Conservation (phyloP, 306 rosid genomes). For the Phaseolus lunatus region DNA sequence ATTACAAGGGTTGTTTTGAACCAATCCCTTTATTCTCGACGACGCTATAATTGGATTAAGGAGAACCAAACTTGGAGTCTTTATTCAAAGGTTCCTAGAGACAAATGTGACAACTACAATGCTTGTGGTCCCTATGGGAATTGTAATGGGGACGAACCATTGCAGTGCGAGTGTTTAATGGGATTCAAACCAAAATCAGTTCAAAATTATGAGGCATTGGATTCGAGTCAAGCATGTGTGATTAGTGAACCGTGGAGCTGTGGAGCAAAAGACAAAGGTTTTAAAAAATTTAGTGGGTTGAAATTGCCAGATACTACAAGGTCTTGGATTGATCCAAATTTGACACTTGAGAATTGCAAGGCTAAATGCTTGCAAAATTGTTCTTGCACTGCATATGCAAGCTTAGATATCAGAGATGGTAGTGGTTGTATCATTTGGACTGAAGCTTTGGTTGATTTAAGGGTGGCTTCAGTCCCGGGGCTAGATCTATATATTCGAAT, state of each 20-base stretch:
- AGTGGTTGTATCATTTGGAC: conserved; percentile 54
- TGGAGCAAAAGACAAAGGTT: conserved; percentile 32
- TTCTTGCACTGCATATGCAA: conserved; percentile 59
- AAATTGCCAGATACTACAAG: conserved; percentile 49
- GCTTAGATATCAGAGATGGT: conserved; percentile 35
- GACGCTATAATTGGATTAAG: conserved; percentile 19
- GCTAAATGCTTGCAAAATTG: conserved; percentile 48
- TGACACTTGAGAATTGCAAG: conserved; percentile 39
- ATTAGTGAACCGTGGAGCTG: conserved; percentile 41
- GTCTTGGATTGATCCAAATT: conserved; percentile 40
- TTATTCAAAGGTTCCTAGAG: conserved; percentile 26
- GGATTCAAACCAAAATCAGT: conserved; percentile 47
- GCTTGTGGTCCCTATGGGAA: conserved; percentile 49
- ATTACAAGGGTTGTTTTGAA: conserved; percentile 45
- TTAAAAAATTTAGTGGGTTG: conserved; percentile 39
- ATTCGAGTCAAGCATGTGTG: conserved; percentile 43
- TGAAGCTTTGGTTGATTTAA: conserved; percentile 48
- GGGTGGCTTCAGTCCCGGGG: conserved; percentile 6
- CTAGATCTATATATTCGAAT: conserved; percentile 47
- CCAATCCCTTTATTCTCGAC: conserved; percentile 29
- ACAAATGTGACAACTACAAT: conserved; percentile 41
- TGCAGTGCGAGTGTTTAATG: conserved; percentile 44
- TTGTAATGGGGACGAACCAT: conserved; percentile 13
- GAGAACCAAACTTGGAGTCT: conserved; percentile 41
- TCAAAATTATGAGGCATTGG: conserved; percentile 13